Conservation (phyloP, 2,329 filamentous ascomycete genomes). For the Mycogone perniciosa region DNA sequence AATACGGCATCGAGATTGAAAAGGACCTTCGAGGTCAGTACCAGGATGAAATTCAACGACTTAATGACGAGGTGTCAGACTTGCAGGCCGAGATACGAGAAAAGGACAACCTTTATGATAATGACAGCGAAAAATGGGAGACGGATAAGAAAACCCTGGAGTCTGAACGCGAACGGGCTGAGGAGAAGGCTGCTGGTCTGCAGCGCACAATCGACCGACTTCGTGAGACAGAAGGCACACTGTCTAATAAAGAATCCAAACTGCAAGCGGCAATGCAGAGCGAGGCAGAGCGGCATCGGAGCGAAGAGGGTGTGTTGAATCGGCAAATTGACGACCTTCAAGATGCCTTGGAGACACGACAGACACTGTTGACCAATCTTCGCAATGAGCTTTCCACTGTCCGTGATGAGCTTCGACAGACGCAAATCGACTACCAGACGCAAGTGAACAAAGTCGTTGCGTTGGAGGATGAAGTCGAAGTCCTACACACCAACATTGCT, state of each 20-base stretch:
- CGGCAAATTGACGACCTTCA: slow-evolving; percentile 71
- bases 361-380: slow-evolving; percentile 58
- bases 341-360: slow-evolving; percentile 61
- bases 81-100: slow-evolving; percentile 61
- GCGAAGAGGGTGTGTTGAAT: slow-evolving; percentile 62
- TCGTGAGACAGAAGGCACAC: slow-evolving; percentile 58
- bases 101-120: slow-evolving; percentile 63
- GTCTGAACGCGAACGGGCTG: slow-evolving; percentile 58
- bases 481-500: slow-evolving; percentile 46
- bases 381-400: slow-evolving; percentile 59
- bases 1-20: slow-evolving; percentile 53
- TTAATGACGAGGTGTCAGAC: slow-evolving; percentile 54
- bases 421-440: slow-evolving; percentile 55
- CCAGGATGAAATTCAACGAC: slow-evolving; percentile 41
- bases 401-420: slow-evolving; percentile 64
- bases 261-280: slow-evolving; percentile 63
- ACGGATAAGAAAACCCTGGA: slow-evolving; percentile 56
- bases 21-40: slow-evolving; percentile 47
- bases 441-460: slow-evolving; percentile 60
- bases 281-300: slow-evolving; percentile 64
- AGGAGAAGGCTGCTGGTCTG: slow-evolving; percentile 60
- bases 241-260: slow-evolving; percentile 61
- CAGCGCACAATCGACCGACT: slow-evolving; percentile 66
- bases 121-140: slow-evolving; percentile 68
- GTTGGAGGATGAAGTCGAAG: slow-evolving; percentile 70